phyloP scores from a whole-genome alignment of 768 basidiomycete species.

The Russula sp. region DNA sequence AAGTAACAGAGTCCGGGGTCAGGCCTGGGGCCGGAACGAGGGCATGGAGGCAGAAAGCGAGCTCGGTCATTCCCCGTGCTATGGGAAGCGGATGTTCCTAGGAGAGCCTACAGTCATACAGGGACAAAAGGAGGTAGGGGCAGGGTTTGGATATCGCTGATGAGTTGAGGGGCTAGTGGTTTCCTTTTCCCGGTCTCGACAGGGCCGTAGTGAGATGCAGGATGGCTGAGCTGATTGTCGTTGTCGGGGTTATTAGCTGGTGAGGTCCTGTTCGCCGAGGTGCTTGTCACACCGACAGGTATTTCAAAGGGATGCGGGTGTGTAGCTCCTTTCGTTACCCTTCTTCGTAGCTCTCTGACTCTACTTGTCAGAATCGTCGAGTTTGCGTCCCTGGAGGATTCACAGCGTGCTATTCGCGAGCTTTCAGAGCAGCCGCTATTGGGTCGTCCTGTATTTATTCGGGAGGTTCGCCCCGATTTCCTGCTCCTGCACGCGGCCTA shows the following conservation, averaged over 20 bases:
- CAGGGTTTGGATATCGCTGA: neutral
- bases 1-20: conserved; percentile 2
- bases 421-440: conserved; percentile 85
- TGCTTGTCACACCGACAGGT: conserved; percentile 92
- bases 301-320: conserved; percentile 99
- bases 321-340: conserved; percentile 30
- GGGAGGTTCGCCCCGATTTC: conserved; percentile 57
- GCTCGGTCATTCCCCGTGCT: conserved; percentile 1
- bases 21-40: neutral
- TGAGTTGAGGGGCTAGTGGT: conserved; percentile 4
- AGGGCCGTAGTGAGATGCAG: conserved; percentile 56
- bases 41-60: conserved; percentile 2
- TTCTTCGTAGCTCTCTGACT: conserved; percentile 18
- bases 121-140: neutral
- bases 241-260: conserved; percentile 91
- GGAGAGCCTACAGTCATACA: neutral
- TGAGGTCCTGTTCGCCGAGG: conserved; percentile 99
- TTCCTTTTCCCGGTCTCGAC: conserved; percentile 31
- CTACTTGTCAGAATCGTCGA: conserved; percentile 75
- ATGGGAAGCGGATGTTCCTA: neutral
- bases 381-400: conserved; percentile 82
- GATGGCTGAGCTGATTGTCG: conserved; percentile 75
- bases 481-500: conserved; percentile 1
- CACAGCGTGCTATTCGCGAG: conserved; percentile 83
- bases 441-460: conserved; percentile 91